phyloP scores from a whole-genome alignment of 2,329 filamentous ascomycete species.

The Falciphora oryzae region DNA sequence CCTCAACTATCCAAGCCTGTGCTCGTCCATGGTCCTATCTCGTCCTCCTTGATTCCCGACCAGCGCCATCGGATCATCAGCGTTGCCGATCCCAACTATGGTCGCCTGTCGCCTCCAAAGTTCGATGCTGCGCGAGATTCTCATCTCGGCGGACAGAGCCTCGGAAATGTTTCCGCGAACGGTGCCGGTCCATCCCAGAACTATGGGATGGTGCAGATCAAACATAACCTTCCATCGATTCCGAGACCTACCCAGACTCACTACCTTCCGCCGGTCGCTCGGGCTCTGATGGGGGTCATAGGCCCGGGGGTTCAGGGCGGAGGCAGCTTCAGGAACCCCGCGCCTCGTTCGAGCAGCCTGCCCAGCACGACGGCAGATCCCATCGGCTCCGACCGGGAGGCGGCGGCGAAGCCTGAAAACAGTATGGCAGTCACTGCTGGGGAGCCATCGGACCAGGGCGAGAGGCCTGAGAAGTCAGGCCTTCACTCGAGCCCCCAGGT shows the following conservation, averaged over 20 bases:
- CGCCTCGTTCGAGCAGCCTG: neutral
- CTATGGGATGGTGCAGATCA: neutral
- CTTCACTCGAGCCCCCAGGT: neutral
- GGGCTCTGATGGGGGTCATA: neutral
- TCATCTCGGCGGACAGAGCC: neutral
- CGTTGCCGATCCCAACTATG: conserved; percentile 6
- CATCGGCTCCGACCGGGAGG: neutral
- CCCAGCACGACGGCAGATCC: neutral
- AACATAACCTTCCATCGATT: neutral
- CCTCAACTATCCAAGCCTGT: neutral
- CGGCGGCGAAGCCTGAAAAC: neutral
- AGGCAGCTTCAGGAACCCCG: neutral
- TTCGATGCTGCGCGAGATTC: neutral
- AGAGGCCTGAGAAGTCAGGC: neutral
- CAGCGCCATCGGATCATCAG: neutral
- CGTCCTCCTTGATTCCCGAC: neutral
- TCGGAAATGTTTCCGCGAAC: neutral
- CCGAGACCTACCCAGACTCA: neutral
- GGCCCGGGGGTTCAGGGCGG: neutral
- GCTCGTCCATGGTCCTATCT: neutral
- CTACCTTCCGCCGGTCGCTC: neutral
- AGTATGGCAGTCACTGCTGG: neutral
- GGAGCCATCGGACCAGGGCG: neutral
- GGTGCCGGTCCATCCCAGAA: neutral
- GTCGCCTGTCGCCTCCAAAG: conserved; percentile 2